phyloP scores from a whole-genome alignment of 495 filamentous ascomycete genomes.

The Penicillium simplicissimum region DNA sequence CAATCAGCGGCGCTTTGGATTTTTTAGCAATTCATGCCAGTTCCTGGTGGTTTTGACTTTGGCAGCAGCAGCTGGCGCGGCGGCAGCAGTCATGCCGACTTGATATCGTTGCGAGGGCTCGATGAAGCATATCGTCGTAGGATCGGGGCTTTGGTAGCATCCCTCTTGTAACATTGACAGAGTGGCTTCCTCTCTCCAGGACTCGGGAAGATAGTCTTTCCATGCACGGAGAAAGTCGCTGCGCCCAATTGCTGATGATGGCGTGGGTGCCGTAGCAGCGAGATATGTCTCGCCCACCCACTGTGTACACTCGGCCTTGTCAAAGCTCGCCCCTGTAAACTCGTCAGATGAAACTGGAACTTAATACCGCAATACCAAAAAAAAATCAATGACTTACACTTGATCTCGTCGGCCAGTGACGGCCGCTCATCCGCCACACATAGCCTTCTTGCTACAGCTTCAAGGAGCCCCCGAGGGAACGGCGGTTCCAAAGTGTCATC shows the following conservation, averaged over 20 bases:
- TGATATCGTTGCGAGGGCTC: conserved; percentile 38
- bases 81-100: conserved; percentile 30
- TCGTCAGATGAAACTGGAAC: neutral
- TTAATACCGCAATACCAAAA: neutral
- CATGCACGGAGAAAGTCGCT: conserved; percentile 53
- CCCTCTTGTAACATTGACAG: conserved; percentile 47
- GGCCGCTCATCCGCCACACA: conserved; percentile 30
- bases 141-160: conserved; percentile 41
- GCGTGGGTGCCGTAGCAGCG: conserved; percentile 46
- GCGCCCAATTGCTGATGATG: conserved; percentile 37
- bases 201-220: conserved; percentile 59
- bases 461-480: conserved; percentile 43
- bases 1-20: conserved; percentile 36
- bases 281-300: conserved; percentile 58
- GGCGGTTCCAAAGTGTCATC: conserved; percentile 31
- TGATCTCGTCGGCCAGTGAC: conserved; percentile 25
- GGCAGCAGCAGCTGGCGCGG: conserved; percentile 36
- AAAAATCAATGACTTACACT: conserved; percentile 38
- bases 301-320: conserved; percentile 42
- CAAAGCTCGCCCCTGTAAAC: conserved; percentile 47
- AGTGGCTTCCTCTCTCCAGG: conserved; percentile 54
- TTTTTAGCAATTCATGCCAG: conserved; percentile 86
- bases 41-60: conserved; percentile 63
- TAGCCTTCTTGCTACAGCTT: conserved; percentile 46
- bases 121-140: conserved; percentile 42